Percentiles rank a stretch among this genome's conserved stretches.
These are phyloP conservation scores for Entomortierella chlamydospora DNA, from an alignment of 192 early-diverging fungal genomes.

Conservation along the genomic window DNA sequence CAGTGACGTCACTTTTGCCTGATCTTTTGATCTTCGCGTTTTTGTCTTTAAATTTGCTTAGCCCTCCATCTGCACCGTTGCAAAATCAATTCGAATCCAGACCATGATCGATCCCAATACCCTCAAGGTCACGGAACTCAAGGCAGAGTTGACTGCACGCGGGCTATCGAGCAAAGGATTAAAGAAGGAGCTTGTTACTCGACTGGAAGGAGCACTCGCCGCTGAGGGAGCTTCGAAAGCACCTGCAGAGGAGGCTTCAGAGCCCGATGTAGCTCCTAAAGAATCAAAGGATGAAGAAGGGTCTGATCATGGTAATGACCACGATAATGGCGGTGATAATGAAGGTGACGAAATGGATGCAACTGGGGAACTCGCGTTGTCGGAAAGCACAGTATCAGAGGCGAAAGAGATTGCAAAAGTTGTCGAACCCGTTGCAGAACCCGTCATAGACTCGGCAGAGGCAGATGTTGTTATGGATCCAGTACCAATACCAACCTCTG, in stretches of 20 bases:
- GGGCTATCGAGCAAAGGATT: conserved; percentile 68
- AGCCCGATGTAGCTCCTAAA: conserved; percentile 33
- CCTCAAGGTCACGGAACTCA: conserved; percentile 72
- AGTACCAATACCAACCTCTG: conserved; percentile 9
- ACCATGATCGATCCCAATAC: conserved; percentile 49
- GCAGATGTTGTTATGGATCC: conserved; percentile 20
- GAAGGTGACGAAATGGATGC: neutral
- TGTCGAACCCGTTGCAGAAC: conserved; percentile 14
- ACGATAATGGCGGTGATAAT: neutral
- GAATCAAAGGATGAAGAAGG: neutral
- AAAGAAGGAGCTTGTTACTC: conserved; percentile 72
- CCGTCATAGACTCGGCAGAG: conserved; percentile 7
- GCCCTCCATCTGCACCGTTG: neutral
- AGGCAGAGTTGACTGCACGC: conserved; percentile 65
- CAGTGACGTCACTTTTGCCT: neutral
- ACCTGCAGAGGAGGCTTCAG: conserved; percentile 12
- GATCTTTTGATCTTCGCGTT: neutral
- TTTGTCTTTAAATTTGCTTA: neutral
- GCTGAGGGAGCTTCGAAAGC: conserved; percentile 26
- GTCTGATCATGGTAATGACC: too few relatives aligned
- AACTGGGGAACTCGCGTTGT: neutral
- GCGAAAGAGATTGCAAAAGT: conserved; percentile 20
- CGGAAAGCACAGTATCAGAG: conserved; percentile 6
- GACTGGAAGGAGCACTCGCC: conserved; percentile 66
- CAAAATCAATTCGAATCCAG: neutral